Conservation (phyloP, 1,139 yeast genomes). For the Zhuliangozyma blackwelliae region DNA sequence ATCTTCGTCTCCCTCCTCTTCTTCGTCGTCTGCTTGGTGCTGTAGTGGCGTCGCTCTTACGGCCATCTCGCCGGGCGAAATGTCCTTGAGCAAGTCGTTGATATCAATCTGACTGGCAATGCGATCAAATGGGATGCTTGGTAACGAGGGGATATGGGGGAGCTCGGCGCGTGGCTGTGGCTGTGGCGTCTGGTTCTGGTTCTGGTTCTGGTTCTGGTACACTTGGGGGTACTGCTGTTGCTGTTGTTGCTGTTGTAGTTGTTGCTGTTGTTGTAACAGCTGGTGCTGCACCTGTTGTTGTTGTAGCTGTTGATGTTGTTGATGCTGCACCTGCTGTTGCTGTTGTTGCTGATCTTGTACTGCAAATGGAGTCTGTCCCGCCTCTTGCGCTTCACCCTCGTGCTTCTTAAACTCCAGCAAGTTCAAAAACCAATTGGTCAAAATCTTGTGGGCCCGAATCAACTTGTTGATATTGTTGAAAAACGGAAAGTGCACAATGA, state of each 20-base stretch:
- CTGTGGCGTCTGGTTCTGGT: constrained; percentile 2
- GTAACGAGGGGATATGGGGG: constrained; percentile 1
- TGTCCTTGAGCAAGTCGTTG: constrained; percentile 10
- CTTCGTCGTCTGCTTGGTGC: constrained; percentile 11
- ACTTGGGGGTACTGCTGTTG: background rate
- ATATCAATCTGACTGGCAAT: constrained; percentile 9
- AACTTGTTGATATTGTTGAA: constrained; percentile 28
- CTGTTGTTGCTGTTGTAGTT: constrained; percentile 1
- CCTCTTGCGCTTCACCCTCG: constrained; percentile 9
- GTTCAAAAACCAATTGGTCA: constrained; percentile 27
- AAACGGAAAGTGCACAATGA: constrained; percentile 25
- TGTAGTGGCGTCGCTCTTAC: constrained; percentile 1
- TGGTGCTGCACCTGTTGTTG: background rate
- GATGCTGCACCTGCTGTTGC: background rate
- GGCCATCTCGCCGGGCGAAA: constrained; percentile 3
- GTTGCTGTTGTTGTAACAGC: constrained; percentile 1
- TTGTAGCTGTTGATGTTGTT: constrained; percentile 1
- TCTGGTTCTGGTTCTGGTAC: constrained; percentile 2
- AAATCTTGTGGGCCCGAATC: constrained; percentile 20
- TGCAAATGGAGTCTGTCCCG: background rate
- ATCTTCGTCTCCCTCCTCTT: constrained; percentile 9
- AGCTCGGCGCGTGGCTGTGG: background rate
- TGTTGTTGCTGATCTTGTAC: constrained; percentile 2
- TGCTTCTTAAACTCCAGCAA: constrained; percentile 17
- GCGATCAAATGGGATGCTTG: constrained; percentile 5